phyloP scores from a whole-genome alignment of 257 asterid genomes.

The Solanum peruvianum region DNA sequence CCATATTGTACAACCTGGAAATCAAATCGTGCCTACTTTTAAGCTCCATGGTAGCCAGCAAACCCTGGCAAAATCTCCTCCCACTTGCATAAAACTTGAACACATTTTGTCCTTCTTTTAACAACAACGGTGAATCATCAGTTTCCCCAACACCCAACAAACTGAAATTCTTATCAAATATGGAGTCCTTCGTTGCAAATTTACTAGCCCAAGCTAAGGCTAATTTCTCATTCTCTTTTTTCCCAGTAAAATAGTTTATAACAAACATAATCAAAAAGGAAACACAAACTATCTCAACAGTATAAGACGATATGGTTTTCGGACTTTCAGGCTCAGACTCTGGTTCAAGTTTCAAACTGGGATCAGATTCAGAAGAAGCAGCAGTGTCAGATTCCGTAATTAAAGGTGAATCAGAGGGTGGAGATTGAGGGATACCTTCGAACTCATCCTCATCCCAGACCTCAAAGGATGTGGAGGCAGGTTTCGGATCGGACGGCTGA shows the following conservation, averaged over 20 bases:
- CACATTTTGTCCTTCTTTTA: constrained; percentile 71
- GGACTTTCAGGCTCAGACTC: constrained; percentile 12
- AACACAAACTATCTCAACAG: constrained; percentile 61
- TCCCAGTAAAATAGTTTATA: constrained; percentile 37
- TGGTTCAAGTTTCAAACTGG: constrained; percentile 9
- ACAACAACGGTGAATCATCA: constrained; percentile 67
- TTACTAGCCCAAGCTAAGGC: constrained; percentile 75
- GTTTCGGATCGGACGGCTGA: constrained; percentile 40
- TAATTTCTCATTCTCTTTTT: constrained; percentile 34
- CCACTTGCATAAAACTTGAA: constrained; percentile 86
- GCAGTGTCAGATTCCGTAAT: constrained; percentile 14
- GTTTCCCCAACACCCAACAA: constrained; percentile 79
- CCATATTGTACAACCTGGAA: constrained; percentile 70
- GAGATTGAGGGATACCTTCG: constrained; percentile 57
- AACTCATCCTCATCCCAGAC: constrained; percentile 95
- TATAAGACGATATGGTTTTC: constrained; percentile 25
- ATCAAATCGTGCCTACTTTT: constrained; percentile 92
- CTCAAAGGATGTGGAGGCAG: constrained; percentile 36
- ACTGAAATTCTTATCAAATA: constrained; percentile 82
- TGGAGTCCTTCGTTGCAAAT: constrained; percentile 58
- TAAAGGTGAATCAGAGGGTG: constrained; percentile 13
- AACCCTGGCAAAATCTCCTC: constrained; percentile 84
- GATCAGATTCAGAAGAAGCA: constrained; percentile 7
- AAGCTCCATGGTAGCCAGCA: constrained; percentile 90
- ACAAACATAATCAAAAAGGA: constrained; percentile 60